Evolutionary conservation across 2,329 filamentous ascomycete species (phyloP).

Genomic region (Arthrinium phaeospermum): DNA sequence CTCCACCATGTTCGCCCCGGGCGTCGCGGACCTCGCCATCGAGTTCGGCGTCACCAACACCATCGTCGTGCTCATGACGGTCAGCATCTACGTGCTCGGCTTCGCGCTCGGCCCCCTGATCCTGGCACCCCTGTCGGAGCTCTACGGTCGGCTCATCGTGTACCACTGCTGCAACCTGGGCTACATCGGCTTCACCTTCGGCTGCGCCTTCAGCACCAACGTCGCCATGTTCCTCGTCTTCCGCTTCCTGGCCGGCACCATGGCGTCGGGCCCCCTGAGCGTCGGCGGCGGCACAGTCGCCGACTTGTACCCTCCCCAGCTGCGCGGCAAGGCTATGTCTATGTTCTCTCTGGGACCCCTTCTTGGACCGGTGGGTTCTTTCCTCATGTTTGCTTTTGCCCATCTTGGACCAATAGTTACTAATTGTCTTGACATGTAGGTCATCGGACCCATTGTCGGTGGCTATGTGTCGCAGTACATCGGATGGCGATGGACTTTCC

Average conservation of each 20-base stretch:
- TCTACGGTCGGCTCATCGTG: slow-evolving; percentile 60
- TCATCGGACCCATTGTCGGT: slow-evolving; percentile 24
- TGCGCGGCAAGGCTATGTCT: slow-evolving; percentile 53
- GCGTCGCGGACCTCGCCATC: slow-evolving; percentile 12
- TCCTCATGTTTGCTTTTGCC: not conserved
- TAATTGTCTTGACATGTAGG: not conserved
- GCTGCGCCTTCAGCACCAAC: slow-evolving; percentile 33
- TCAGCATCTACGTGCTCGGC: slow-evolving; percentile 24
- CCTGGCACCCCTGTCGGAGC: slow-evolving; percentile 64
- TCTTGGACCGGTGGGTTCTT: slow-evolving; percentile 17
- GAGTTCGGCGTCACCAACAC: slow-evolving; percentile 22
- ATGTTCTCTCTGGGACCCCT: slow-evolving; percentile 26
- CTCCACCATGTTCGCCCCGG: slow-evolving; percentile 24
- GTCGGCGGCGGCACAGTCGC: slow-evolving; percentile 22
- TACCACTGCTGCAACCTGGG: slow-evolving; percentile 54
- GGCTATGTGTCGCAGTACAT: slow-evolving; percentile 33
- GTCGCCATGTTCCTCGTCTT: slow-evolving; percentile 34
- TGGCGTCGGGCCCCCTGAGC: slow-evolving; percentile 31
- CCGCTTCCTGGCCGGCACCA: slow-evolving; percentile 35
- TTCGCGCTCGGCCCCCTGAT: slow-evolving; percentile 55
- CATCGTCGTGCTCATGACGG: slow-evolving; percentile 14
- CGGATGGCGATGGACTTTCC: slow-evolving; percentile 38
- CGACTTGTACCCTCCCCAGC: slow-evolving; percentile 40
- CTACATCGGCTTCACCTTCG: slow-evolving; percentile 46
- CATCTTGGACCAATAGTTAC: not conserved